phyloP scores from a whole-genome alignment of 371 early-diverging fungal genomes.

The Entomophthora muscae region DNA sequence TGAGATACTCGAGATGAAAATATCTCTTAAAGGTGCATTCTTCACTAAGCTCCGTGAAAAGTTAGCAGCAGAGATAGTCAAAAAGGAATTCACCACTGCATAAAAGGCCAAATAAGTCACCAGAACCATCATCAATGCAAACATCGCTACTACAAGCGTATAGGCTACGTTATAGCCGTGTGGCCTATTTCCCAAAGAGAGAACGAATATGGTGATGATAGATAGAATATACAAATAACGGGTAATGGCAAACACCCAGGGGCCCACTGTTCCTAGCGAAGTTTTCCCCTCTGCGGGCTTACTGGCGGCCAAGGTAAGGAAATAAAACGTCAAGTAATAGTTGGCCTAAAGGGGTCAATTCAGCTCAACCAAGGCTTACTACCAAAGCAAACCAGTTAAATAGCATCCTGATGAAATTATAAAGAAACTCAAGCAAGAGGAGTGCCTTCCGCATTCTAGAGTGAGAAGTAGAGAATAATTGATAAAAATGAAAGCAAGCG shows the following conservation, averaged over 20 bases:
- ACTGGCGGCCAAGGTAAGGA: constrained; percentile 28
- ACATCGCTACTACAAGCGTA: constrained; percentile 36
- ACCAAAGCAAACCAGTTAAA: constrained; percentile 61
- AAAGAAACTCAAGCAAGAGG: constrained; percentile 45
- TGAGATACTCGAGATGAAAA: constrained; percentile 55
- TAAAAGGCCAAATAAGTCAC: constrained; percentile 45
- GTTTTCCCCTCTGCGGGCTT: constrained; percentile 3
- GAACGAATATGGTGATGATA: constrained; percentile 45
- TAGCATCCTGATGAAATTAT: constrained; percentile 46
- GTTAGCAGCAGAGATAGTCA: neutral
- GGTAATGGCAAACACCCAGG: constrained; percentile 17
- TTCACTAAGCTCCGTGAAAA: constrained; percentile 3
- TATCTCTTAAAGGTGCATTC: constrained; percentile 48
- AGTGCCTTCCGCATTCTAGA: constrained; percentile 31
- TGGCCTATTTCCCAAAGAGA: constrained; percentile 57
- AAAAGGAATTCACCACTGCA: neutral
- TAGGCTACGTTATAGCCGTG: constrained; percentile 55
- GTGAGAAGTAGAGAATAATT: constrained; percentile 59
- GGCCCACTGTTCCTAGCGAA: neutral
- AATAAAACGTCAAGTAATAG: constrained; percentile 66
- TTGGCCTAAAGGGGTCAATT: constrained; percentile 26
- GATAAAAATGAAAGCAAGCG: constrained; percentile 53
- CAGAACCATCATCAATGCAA: constrained; percentile 51
- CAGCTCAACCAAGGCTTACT: neutral
- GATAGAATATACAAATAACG: constrained; percentile 37